Evolutionary conservation across 257 asterid species (phyloP), one percentile per base, ranked within the genome.

Genomic region (Nicotiana noctiflora): DNA sequence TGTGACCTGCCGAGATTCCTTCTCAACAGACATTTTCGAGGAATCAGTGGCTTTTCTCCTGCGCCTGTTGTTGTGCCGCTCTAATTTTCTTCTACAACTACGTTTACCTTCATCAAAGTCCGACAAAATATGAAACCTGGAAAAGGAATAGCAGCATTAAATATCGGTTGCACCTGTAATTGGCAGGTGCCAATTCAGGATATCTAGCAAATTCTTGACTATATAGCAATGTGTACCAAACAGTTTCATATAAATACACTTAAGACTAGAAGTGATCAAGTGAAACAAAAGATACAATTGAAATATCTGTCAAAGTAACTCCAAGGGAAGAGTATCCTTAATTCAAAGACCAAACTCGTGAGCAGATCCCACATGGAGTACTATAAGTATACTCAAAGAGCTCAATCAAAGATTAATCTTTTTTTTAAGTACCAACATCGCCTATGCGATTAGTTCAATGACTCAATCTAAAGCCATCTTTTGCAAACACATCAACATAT

Each of bases 91-190:
- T 83, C 98, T 85, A 82, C 98, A 94, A 86, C 98, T 94, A 60
- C 98, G 92, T 74, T 91, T 94, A 72, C 96, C 97, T 86, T 94
- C 97, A 70, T 94, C 97, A 87, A 94, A 94, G 83, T 92, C 97
- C 78, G 93, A 79, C 86, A 94, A 80, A 76, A 94, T 75, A 80
- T 94, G 98, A 84, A 94, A 94, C 92, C 97, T 95, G 90, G 85
- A 85, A 87, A 85, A 44, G 23, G 84, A 76, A 21, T 34, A 75
- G 66, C 77, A 46, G 15, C 74, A 60, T 59, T 60, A 57, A 40
- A 79, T 75, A 25, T 60, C 19, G 51, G 77, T 79, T 27, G 76
- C 62, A 70, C 21, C 56, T 40, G 1, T 12, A 72, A 46, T 21
- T 21, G 60, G 40, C 77, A 70, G 12, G 60, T 2, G 37, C 59